These are phyloP conservation scores for Suhomyces panamericanus DNA, from an alignment of 1,139 yeast species.

Conservation along the genomic window DNA sequence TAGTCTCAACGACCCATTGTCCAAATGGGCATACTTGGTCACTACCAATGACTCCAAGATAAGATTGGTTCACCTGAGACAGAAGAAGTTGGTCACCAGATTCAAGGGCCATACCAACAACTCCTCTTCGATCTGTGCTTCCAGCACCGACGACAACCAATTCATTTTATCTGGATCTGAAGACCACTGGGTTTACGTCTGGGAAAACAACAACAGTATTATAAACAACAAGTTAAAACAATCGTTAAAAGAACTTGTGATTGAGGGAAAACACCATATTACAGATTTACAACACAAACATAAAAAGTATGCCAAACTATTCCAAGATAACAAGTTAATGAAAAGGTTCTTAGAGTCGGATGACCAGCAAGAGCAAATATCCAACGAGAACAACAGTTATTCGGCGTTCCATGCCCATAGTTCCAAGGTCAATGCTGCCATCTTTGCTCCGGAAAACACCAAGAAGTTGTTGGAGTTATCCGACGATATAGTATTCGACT, in stretches of 20 bases:
- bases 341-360: constrained; percentile 29
- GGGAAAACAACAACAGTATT: constrained; percentile 54
- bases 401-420: constrained; percentile 78
- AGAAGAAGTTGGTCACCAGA: constrained; percentile 59
- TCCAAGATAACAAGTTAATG: constrained; percentile 37
- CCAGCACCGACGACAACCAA: constrained; percentile 54
- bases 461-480: constrained; percentile 65
- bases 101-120: constrained; percentile 74
- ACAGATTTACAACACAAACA: constrained; percentile 34
- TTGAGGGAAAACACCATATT: constrained; percentile 39
- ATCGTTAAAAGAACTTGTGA: constrained; percentile 36
- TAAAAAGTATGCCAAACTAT: constrained; percentile 30
- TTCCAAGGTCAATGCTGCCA: constrained; percentile 69
- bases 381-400: constrained; percentile 54
- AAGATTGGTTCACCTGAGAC: constrained; percentile 61
- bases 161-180: constrained; percentile 63
- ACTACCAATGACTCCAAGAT: constrained; percentile 83
- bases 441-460: constrained; percentile 78
- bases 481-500: constrained; percentile 75
- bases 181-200: constrained; percentile 70
- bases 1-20: constrained; percentile 17
- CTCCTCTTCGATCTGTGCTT: constrained; percentile 71
- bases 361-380: constrained; percentile 27
- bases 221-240: constrained; percentile 39
- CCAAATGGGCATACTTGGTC: constrained; percentile 46